phyloP scores from a whole-genome alignment of 352 stramenopile species.

The Detonula confervacea region DNA sequence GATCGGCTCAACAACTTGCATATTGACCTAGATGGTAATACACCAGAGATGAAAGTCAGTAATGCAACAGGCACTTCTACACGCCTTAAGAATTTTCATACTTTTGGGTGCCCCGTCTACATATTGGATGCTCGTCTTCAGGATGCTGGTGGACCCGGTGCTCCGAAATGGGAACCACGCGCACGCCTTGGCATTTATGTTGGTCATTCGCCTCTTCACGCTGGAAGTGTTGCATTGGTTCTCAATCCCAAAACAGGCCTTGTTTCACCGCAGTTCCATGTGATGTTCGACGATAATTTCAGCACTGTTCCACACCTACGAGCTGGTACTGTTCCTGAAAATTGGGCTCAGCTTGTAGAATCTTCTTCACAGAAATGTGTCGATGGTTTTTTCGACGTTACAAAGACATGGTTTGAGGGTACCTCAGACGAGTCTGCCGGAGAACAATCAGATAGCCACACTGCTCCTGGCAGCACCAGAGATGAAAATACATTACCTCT shows the following conservation, averaged over 20 bases:
- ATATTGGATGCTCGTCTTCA: slow-evolving; percentile 13
- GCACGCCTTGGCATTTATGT: slow-evolving; percentile 49
- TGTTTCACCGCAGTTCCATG: slow-evolving; percentile 61
- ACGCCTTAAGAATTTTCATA: slow-evolving; percentile 16
- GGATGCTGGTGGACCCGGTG: slow-evolving; percentile 8
- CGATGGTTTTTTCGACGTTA: no score
- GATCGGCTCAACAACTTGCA: slow-evolving; percentile 4
- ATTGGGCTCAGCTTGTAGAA: slow-evolving; percentile 13
- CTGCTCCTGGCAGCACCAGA: no score
- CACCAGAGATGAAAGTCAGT: slow-evolving; percentile 4
- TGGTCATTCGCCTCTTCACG: slow-evolving; percentile 40
- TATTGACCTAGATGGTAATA: slow-evolving; percentile 4
- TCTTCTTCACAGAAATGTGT: slow-evolving; percentile 2
- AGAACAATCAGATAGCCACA: no score
- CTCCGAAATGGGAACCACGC: slow-evolving; percentile 41
- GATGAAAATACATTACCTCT: no score
- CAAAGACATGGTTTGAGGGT: no score
- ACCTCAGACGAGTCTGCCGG: no score
- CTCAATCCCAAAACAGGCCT: slow-evolving; percentile 47
- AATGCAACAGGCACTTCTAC: neutral
- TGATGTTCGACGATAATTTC: slow-evolving; percentile 41
- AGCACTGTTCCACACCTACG: slow-evolving; percentile 17
- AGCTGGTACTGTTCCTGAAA: slow-evolving; percentile 6
- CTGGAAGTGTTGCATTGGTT: slow-evolving; percentile 41
- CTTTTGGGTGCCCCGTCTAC: slow-evolving; percentile 24